Evolutionary conservation across 257 asterid genomes (phyloP).

Genomic region (Striga asiatica): DNA sequence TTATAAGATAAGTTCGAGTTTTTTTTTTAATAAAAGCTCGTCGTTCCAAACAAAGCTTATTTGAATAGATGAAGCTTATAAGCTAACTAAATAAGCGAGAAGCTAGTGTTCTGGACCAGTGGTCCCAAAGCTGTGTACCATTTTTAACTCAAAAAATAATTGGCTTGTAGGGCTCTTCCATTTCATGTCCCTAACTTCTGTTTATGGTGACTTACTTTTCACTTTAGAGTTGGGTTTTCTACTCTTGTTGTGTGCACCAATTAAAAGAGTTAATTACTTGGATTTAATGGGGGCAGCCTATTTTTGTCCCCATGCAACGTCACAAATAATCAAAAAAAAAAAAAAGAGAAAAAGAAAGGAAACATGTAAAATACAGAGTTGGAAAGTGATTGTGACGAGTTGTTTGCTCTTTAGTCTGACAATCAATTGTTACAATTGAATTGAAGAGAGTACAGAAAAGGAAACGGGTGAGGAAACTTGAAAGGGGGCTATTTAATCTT

Average conservation of each 20-base stretch:
- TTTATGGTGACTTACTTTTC: background rate
- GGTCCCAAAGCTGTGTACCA: background rate
- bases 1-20: no score
- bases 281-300: background rate
- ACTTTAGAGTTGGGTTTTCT: constrained; percentile 2
- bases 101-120: background rate
- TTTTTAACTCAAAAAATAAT: background rate
- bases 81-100: no score
- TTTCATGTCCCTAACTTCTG: background rate
- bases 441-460: background rate
- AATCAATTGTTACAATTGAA: background rate
- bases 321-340: no score
- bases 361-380: background rate
- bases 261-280: constrained; percentile 4
- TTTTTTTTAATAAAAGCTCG: no score
- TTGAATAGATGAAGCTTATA: no score
- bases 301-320: background rate
- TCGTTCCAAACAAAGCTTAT: no score
- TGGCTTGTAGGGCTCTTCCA: constrained; percentile 12
- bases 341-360: no score
- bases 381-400: constrained; percentile 9
- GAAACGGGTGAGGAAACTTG: no score
- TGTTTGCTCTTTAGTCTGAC: no score
- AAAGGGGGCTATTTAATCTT: no score
- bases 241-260: constrained; percentile 9